Evolutionary conservation across 2,329 filamentous ascomycete genomes (phyloP).

Genomic region (Colletotrichum costaricense): DNA sequence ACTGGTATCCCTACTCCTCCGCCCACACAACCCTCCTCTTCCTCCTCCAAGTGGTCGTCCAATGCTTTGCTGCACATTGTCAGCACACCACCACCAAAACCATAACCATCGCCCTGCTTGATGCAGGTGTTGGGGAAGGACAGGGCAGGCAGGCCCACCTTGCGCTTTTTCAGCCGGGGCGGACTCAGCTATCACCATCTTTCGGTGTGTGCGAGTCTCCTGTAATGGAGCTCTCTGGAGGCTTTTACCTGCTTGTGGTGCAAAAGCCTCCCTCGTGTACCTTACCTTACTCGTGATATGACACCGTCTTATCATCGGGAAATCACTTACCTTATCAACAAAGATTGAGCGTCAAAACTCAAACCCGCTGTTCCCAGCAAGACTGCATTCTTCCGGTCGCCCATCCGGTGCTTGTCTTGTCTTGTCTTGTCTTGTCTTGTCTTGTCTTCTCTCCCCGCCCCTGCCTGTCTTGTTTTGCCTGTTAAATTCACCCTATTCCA

Average conservation of each 20-base stretch:
- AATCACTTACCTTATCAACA: neutral
- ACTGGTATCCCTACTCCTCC: neutral
- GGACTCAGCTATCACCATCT: constrained; percentile 20
- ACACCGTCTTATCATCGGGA: constrained; percentile 18
- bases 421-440: neutral
- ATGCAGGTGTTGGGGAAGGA: constrained; percentile 9
- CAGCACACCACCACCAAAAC: constrained; percentile 30
- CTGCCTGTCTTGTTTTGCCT: constrained; percentile 12
- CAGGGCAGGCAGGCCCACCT: constrained; percentile 15
- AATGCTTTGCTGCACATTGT: constrained; percentile 25
- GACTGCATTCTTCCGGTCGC: neutral
- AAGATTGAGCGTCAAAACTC: constrained; percentile 13
- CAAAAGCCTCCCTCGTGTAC: constrained; percentile 27
- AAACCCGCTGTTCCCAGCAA: constrained; percentile 9
- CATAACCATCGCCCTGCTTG: neutral
- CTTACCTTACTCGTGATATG: constrained; percentile 21
- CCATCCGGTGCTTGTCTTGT: neutral
- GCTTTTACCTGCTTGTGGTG: neutral
- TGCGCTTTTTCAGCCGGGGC: neutral
- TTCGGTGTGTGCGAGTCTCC: neutral
- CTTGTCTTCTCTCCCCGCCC: neutral
- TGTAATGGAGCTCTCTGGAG: neutral
- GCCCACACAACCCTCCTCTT: neutral
- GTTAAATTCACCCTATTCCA: constrained; percentile 9
- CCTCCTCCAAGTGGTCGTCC: constrained; percentile 15